A percentile compares a stretch with the other conserved stretches of the same genome.
Evolutionary conservation across 2,329 filamentous ascomycete species (phyloP).

Genomic region (Reticulascus tulasneorum): DNA sequence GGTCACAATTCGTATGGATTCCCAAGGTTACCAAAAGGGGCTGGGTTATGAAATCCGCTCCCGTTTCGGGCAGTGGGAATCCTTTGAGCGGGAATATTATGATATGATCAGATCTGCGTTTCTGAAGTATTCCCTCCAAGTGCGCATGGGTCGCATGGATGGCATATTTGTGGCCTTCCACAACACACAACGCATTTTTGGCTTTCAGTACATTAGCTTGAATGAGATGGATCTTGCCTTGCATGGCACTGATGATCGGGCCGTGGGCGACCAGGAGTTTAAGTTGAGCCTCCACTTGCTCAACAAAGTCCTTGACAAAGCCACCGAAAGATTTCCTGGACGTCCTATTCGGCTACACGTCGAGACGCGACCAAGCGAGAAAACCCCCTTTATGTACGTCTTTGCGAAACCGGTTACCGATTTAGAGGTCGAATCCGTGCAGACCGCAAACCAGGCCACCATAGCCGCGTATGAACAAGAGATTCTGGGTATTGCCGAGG

Average conservation of each 20-base stretch:
- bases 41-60: slow-evolving; percentile 81
- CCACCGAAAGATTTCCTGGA: slow-evolving; percentile 70
- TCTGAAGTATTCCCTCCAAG: slow-evolving; percentile 94
- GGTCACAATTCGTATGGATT: slow-evolving; percentile 85
- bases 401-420: slow-evolving; percentile 82
- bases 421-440: slow-evolving; percentile 68
- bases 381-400: slow-evolving; percentile 76
- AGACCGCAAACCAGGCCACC: slow-evolving; percentile 59
- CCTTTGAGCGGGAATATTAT: slow-evolving; percentile 91
- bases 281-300: slow-evolving; percentile 73
- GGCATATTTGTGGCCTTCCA: slow-evolving; percentile 97
- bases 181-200: slow-evolving; percentile 92
- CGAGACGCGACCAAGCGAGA: slow-evolving; percentile 62
- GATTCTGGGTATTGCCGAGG: slow-evolving; percentile 48
- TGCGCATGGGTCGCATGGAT: slow-evolving; percentile 96
- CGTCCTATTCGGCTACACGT: slow-evolving; percentile 76
- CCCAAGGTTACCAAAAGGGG: slow-evolving; percentile 65
- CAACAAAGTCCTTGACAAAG: slow-evolving; percentile 74
- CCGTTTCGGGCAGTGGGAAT: slow-evolving; percentile 76
- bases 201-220: slow-evolving; percentile 90
- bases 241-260: slow-evolving; percentile 68
- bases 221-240: slow-evolving; percentile 84
- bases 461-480: slow-evolving; percentile 66
- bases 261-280: slow-evolving; percentile 80
- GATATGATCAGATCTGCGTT: slow-evolving; percentile 96